Evolutionary conservation across 805 yeast genomes (phyloP).

Genomic region (Metschnikowia lochheadii): DNA sequence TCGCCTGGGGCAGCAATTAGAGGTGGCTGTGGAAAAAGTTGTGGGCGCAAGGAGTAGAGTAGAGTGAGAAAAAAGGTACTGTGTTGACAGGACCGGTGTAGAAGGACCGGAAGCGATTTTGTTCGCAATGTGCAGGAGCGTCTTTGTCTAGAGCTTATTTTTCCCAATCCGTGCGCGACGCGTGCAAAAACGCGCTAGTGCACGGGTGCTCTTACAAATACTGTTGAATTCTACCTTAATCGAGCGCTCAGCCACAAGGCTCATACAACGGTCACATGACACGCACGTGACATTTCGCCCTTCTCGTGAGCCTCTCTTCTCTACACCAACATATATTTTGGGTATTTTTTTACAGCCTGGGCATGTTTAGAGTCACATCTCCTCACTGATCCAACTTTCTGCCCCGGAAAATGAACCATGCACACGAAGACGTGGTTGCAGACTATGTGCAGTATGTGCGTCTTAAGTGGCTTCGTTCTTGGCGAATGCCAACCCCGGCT

Average conservation of each 20-base stretch:
- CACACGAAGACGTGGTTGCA: neutral
- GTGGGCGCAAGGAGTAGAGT: constrained; percentile 3
- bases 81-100: constrained; percentile 5
- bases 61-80: constrained; percentile 5
- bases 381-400: neutral
- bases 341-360: neutral
- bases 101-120: constrained; percentile 1
- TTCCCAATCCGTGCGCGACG: constrained; percentile 7
- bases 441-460: neutral
- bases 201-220: neutral
- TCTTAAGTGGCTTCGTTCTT: neutral
- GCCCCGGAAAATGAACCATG: neutral
- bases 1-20: neutral
- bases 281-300: neutral
- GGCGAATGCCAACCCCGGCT: neutral
- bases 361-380: neutral
- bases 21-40: neutral
- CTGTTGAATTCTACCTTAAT: neutral
- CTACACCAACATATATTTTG: neutral
- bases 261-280: neutral
- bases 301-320: neutral
- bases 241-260: neutral
- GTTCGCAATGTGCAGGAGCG: neutral
- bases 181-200: neutral
- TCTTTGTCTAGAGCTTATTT: neutral